Percentiles rank a stretch among this genome's conserved stretches.
Evolutionary conservation across 2,329 filamentous ascomycete genomes (phyloP).

Genomic region (Lecanicillium sp.): DNA sequence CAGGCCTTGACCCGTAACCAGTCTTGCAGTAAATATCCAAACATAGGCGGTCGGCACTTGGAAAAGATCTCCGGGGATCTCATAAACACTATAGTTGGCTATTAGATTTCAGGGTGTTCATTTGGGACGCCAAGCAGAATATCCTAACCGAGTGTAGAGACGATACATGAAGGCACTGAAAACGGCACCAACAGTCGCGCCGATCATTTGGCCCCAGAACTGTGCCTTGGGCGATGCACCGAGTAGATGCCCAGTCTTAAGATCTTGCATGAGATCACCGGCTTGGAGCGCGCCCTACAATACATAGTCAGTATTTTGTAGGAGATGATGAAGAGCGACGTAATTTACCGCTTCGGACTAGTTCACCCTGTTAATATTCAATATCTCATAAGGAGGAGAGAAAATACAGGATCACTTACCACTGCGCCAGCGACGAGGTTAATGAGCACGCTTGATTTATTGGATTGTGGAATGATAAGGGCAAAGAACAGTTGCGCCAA

Average conservation of each 20-base stretch:
- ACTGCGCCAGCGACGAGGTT: constrained; percentile 93
- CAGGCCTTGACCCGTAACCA: constrained; percentile 86
- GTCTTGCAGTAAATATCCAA: constrained; percentile 92
- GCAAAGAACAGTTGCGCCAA: constrained; percentile 94
- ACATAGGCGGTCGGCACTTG: constrained; percentile 93
- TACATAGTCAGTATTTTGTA: constrained; percentile 11
- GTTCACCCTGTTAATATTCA: neutral
- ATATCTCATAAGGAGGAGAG: neutral
- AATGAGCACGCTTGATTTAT: constrained; percentile 84
- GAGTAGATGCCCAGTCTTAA: constrained; percentile 91
- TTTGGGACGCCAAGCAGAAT: constrained; percentile 1
- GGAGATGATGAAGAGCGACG: neutral
- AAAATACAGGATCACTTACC: constrained; percentile 28
- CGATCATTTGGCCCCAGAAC: constrained; percentile 94
- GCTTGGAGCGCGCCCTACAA: constrained; percentile 73
- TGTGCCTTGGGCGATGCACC: constrained; percentile 90
- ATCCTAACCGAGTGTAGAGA: constrained; percentile 63
- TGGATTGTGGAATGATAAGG: constrained; percentile 72
- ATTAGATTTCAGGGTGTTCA: neutral
- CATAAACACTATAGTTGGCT: constrained; percentile 58
- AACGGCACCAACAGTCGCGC: constrained; percentile 77
- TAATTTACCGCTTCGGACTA: constrained; percentile 36
- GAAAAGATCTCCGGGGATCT: constrained; percentile 82
- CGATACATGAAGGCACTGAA: constrained; percentile 83
- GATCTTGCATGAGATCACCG: constrained; percentile 92